These are phyloP conservation scores for Theobroma cacao DNA, from an alignment of 345 rosid genomes.

Conservation along the genomic window DNA sequence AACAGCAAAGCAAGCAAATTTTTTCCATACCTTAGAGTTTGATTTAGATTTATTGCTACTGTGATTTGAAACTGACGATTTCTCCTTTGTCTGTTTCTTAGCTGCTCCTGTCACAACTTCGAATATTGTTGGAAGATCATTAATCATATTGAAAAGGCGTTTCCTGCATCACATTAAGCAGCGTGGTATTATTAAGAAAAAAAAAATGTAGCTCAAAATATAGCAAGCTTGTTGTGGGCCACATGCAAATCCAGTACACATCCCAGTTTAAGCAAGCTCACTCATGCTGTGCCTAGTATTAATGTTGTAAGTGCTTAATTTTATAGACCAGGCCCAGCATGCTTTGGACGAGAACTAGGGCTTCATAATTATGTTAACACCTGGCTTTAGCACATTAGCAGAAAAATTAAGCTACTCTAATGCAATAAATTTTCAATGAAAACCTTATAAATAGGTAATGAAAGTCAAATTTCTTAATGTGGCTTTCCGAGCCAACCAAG, in stretches of 20 bases:
- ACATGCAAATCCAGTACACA: neutral
- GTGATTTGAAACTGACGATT: slow-evolving; percentile 61
- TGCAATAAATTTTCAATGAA: neutral
- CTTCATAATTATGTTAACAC: neutral
- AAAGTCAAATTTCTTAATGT: neutral
- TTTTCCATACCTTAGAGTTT: slow-evolving; percentile 54
- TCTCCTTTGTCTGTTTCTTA: slow-evolving; percentile 67
- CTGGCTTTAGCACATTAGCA: neutral
- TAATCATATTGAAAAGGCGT: slow-evolving; percentile 75
- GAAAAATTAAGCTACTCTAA: neutral
- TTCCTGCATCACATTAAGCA: slow-evolving; percentile 53
- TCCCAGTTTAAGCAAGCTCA: neutral
- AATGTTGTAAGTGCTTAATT: neutral
- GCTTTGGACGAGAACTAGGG: neutral
- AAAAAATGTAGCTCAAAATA: neutral
- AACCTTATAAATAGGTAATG: neutral
- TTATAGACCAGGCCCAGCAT: neutral
- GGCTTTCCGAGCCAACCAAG: neutral
- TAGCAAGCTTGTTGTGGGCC: neutral
- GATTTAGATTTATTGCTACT: slow-evolving; percentile 73
- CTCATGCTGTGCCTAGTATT: neutral
- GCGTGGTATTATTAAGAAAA: slow-evolving; percentile 3
- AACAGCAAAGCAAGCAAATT: neutral
- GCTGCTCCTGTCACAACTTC: slow-evolving; percentile 69
- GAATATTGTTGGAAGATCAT: slow-evolving; percentile 81